Percentiles rank a stretch among this genome's conserved stretches.
phyloP scores from a whole-genome alignment of 1,139 yeast genomes.

The Suhomyces bolitotheri region DNA sequence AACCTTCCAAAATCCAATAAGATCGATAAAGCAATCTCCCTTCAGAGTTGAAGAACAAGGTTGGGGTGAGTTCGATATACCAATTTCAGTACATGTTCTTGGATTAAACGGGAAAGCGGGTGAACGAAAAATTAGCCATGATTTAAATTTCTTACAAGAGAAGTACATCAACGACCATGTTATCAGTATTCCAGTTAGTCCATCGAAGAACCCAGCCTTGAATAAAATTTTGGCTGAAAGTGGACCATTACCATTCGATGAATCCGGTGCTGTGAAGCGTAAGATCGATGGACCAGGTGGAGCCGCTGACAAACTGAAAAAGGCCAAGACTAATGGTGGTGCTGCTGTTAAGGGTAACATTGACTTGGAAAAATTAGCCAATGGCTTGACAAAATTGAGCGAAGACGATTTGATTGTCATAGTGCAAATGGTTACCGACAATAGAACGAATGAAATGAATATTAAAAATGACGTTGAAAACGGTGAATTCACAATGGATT shows the following conservation, averaged over 20 bases:
- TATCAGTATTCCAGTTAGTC: constrained; percentile 68
- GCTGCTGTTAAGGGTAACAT: constrained; percentile 66
- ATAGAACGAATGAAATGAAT: constrained; percentile 93
- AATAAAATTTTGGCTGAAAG: constrained; percentile 73
- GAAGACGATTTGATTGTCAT: constrained; percentile 94
- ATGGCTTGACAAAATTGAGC: constrained; percentile 79
- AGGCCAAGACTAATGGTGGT: constrained; percentile 50
- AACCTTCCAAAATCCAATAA: constrained; percentile 85
- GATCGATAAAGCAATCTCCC: constrained; percentile 83
- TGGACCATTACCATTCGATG: constrained; percentile 70
- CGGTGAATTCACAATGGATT: constrained; percentile 96
- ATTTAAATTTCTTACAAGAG: constrained; percentile 80
- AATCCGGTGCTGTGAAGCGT: constrained; percentile 29
- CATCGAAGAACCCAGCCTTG: constrained; percentile 59
- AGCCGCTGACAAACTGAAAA: constrained; percentile 53
- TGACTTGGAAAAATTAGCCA: constrained; percentile 88
- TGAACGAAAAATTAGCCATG: constrained; percentile 83
- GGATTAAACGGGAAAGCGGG: constrained; percentile 75
- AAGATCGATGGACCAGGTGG: constrained; percentile 21
- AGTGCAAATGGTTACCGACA: constrained; percentile 97
- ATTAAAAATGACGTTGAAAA: constrained; percentile 94
- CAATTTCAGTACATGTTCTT: constrained; percentile 70
- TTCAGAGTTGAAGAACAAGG: constrained; percentile 91
- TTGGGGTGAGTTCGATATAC: constrained; percentile 97
- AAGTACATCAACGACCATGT: constrained; percentile 77